Evolutionary conservation across 768 basidiomycete genomes (phyloP), one percentile per base, ranked within the genome.

Genomic region (Suillus bovinus): DNA sequence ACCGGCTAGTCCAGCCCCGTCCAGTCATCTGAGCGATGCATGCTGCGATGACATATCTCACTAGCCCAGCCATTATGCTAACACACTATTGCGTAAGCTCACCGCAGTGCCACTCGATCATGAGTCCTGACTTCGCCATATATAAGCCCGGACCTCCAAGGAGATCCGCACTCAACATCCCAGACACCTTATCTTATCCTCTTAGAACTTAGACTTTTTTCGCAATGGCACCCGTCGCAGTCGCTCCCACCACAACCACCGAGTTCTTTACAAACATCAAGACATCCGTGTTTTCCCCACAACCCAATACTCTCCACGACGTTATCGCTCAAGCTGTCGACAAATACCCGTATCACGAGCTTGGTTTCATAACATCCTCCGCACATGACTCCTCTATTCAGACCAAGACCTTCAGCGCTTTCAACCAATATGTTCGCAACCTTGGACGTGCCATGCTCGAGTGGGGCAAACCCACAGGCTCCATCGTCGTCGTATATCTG

Each of bases 351-450:
- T 29, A 44, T 3, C 74, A 67, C 29, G 65, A 74, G 20, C 70
- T 73, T 44, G 59, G 65, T 13, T 73, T 73, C 16, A 59, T 73
- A 36, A 67, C 74, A 0, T 75, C 72, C 10, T 73, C 72, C 0
- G 67, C 71, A 20, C 72, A 72, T 24, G 67, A 75, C 36, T 75
- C 70, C 10, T 65, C 74, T 11, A 70, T 72, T 10, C 67, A 67
- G 36, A 70, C 70, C 3, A 72, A 67, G 47, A 64, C 72, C 0
- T 75, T 73, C 49, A 44, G 34, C 55, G 11, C 65, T 13, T 72
- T 73, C 50, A 61, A 55, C 29, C 63, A 66, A 54, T 16, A 58
- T 44, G 68, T 58, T 8, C 62, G 60, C 44, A 64, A 66, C 39
- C 62, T 73, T 0, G 71, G 70, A n/a, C 65, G 63, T 16, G 72